Percentiles rank a stretch among this genome's conserved stretches.
Evolutionary conservation across 2,329 filamentous ascomycete species (phyloP).

Genomic region (Aureobasidium sp.): DNA sequence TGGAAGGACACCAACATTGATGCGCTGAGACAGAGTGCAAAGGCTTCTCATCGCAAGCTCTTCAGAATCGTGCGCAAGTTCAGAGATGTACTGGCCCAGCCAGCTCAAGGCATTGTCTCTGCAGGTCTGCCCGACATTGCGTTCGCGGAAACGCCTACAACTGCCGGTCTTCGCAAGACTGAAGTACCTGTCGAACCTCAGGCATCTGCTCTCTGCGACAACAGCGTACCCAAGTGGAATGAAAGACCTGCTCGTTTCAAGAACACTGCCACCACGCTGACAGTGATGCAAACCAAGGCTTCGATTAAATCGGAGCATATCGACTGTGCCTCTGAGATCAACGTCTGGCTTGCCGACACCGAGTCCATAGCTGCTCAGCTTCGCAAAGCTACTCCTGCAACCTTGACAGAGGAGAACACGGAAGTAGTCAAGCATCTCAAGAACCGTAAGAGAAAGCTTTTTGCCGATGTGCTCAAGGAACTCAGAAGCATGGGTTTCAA

Average conservation of each 20-base stretch:
- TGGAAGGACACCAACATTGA: conserved; percentile 98
- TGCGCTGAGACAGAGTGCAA: conserved; percentile 79
- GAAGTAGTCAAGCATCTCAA: conserved; percentile 80
- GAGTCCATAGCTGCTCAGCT: conserved; percentile 48
- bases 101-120: conserved; percentile 55
- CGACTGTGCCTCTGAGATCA: conserved; percentile 42
- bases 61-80: conserved; percentile 91
- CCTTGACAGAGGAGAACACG: conserved; percentile 83
- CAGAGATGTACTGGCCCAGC: conserved; percentile 66
- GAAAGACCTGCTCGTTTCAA: conserved; percentile 58
- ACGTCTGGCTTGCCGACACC: conserved; percentile 15
- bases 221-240: conserved; percentile 28
- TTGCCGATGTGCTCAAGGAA: conserved; percentile 77
- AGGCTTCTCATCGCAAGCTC: conserved; percentile 82
- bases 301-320: conserved; percentile 46
- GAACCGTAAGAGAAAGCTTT: conserved; percentile 79
- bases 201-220: not conserved
- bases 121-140: conserved; percentile 21
- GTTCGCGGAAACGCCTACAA: not conserved
- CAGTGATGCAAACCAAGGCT: conserved; percentile 64
- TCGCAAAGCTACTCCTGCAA: conserved; percentile 72
- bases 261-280: conserved; percentile 61
- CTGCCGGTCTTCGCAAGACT: conserved; percentile 4
- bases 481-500: conserved; percentile 85
- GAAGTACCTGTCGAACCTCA: not conserved